phyloP scores from a whole-genome alignment of 1,284 basidiomycete species.

The Mycena citricolor region DNA sequence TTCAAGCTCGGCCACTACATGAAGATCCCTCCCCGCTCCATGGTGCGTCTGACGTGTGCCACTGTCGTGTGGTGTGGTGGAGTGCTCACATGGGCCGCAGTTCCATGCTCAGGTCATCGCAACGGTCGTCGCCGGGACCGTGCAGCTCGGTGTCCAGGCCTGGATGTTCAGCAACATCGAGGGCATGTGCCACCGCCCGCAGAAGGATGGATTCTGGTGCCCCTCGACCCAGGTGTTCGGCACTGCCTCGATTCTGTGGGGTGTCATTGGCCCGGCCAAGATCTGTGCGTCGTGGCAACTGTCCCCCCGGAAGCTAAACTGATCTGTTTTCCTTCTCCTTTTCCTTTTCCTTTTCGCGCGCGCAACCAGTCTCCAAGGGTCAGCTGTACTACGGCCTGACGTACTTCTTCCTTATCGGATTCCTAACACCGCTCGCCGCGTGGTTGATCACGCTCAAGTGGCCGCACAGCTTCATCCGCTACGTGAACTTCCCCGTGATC shows the following conservation, averaged over 20 bases:
- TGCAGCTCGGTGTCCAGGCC: constrained; percentile 63
- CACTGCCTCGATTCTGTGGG: constrained; percentile 51
- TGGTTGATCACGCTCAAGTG: constrained; percentile 43
- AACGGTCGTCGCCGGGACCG: constrained; percentile 57
- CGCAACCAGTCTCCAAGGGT: constrained; percentile 49
- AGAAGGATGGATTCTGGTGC: constrained; percentile 48
- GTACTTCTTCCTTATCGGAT: constrained; percentile 57
- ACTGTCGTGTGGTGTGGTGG: constrained; percentile 11
- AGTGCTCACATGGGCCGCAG: not conserved
- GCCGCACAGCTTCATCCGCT: constrained; percentile 44
- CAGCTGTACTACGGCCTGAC: constrained; percentile 43
- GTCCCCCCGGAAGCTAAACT: constrained; percentile 39
- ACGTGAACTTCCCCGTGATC: constrained; percentile 48
- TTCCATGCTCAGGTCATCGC: constrained; percentile 63
- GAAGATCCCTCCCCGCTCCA: constrained; percentile 53
- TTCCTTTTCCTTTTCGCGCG: constrained; percentile 60
- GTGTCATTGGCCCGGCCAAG: constrained; percentile 52
- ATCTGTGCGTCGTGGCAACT: constrained; percentile 48
- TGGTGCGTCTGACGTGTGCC: too few species aligned
- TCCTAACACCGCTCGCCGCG: constrained; percentile 45
- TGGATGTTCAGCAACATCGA: constrained; percentile 66
- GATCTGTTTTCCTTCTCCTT: constrained; percentile 32
- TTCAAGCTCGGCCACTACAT: constrained; percentile 75
- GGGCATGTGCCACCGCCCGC: constrained; percentile 47
- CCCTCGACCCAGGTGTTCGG: constrained; percentile 43